Base-by-base conservation (phyloP, 106 monocot species). In the Agapanthus africanus region DNA sequence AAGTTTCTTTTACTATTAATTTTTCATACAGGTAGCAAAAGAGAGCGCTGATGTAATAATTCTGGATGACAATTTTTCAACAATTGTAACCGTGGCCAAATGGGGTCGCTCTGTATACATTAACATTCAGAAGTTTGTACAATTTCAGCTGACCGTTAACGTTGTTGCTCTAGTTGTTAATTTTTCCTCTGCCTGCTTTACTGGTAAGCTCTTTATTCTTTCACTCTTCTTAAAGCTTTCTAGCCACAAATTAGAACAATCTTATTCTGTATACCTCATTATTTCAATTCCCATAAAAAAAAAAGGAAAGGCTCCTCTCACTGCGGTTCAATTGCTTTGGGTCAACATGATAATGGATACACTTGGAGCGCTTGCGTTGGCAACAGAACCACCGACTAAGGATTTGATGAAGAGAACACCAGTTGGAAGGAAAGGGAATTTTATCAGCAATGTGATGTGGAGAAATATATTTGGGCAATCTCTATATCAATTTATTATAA, bases 261-360 rank as follows among this genome's bases (percentile, higher is more conserved):
- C n/a, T n/a, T n/a, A n/a, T n/a, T n/a, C n/a, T n/a, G n/a, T n/a
- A n/a, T n/a, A n/a, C n/a, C n/a, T n/a, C n/a, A n/a, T n/a, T n/a
- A n/a, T n/a, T n/a, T n/a, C n/a, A n/a, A n/a, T n/a, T n/a, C n/a
- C n/a, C n/a, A n/a, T n/a, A n/a, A n/a, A n/a, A n/a, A n/a, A n/a
- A n/a, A n/a, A n/a, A 95, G 95, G 95, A 63, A 78, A 67, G 66
- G 88, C 95, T 71, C 95, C 95, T 35, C 79, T 95, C 30, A 95
- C 91, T 72, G 95, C 95, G 39, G 95, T 95, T 33, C 95, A 95
- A 62, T 64, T 95, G 54, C 84, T 95, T 25, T 95, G 95, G 95
- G 95, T 95, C 15, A 91, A 95, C 78, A 95, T 91, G 95, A 95
- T 95, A 41, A 95, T 95, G 95, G 95, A 95, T 68, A 91, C 95